Conservation (phyloP, 805 yeast species). For the Kazachstania bromeliacearum region DNA sequence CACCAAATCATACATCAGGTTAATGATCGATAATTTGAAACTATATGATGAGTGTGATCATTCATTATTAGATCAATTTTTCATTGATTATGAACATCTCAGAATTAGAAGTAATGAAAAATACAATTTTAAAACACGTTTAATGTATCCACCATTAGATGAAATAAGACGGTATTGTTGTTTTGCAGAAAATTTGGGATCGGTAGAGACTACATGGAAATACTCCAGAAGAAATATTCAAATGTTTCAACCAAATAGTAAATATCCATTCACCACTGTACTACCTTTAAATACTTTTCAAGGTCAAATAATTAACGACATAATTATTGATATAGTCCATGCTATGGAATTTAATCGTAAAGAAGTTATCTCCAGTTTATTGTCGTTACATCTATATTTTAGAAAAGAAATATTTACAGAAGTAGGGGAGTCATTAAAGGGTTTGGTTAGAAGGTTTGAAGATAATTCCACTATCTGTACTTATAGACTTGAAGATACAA, state of each 20-base stretch:
- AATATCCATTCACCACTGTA: conserved; percentile 55
- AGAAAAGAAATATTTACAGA: conserved; percentile 51
- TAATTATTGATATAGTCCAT: conserved; percentile 62
- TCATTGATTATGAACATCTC: conserved; percentile 34
- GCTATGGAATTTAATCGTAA: conserved; percentile 82
- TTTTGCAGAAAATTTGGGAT: conserved; percentile 34
- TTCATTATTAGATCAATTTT: conserved; percentile 30
- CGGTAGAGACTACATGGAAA: conserved; percentile 59
- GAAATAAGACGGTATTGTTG: conserved; percentile 26
- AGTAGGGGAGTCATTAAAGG: conserved; percentile 72
- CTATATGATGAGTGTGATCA: conserved; percentile 34
- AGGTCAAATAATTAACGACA: conserved; percentile 63
- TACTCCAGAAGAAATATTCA: conserved; percentile 52
- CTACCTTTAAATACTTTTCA: conserved; percentile 44
- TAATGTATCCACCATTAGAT: conserved; percentile 32
- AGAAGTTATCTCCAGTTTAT: conserved; percentile 75
- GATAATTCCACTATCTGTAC: conserved; percentile 46
- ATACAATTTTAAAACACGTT: conserved; percentile 27
- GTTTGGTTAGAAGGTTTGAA: conserved; percentile 37
- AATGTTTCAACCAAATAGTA: conserved; percentile 43
- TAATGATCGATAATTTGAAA: conserved; percentile 44
- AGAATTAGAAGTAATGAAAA: conserved; percentile 23
- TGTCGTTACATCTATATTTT: conserved; percentile 66
- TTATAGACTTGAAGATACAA: conserved; percentile 85
- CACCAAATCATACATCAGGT: conserved; percentile 44